Evolutionary conservation across 768 basidiomycete genomes (phyloP).

Genomic region (Suillus placidus): DNA sequence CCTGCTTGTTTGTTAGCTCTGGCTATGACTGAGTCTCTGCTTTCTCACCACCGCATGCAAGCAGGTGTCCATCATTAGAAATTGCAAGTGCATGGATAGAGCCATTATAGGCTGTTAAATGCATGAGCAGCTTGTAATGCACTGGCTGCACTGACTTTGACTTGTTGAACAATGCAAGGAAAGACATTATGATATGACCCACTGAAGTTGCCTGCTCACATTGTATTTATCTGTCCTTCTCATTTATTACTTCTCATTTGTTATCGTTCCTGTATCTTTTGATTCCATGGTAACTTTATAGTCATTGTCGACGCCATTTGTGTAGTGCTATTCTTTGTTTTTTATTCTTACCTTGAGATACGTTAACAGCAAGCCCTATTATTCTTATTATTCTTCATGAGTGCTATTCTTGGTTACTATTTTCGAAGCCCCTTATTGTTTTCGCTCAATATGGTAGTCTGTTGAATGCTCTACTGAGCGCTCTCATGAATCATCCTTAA

Average conservation of each 20-base stretch:
- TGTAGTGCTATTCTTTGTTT: no score
- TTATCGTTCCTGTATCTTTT: not conserved
- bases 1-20: conserved; percentile 4
- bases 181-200: not conserved
- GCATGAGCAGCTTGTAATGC: not conserved
- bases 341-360: no score
- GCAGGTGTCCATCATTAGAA: conserved; percentile 3
- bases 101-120: not conserved
- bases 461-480: no score
- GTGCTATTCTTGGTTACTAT: no score
- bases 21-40: not conserved
- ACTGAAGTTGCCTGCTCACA: conserved; percentile 3
- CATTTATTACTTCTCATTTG: conserved; percentile 3
- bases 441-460: no score
- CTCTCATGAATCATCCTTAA: not conserved
- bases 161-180: not conserved
- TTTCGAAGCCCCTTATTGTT: no score
- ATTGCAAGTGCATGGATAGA: conserved; percentile 8
- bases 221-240: not conserved
- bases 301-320: no score
- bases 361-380: no score
- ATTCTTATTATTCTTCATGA: no score
- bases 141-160: not conserved
- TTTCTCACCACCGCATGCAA: conserved; percentile 12
- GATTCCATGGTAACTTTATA: not conserved